phyloP scores from a whole-genome alignment of 306 rosid species.

The Citrullus mucosospermus region DNA sequence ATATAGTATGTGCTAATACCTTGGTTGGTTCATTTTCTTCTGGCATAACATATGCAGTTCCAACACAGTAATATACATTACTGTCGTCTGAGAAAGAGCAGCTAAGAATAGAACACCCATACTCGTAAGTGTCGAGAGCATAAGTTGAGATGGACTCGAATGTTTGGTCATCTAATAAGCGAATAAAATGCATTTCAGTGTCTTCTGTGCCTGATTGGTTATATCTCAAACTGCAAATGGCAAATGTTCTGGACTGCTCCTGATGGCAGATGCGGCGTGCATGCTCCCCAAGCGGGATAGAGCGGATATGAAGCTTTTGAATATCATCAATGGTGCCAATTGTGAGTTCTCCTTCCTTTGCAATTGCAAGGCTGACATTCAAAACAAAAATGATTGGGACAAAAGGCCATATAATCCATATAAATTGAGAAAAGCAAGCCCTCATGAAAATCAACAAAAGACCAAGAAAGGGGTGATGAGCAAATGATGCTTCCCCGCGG shows the following conservation, averaged over 20 bases:
- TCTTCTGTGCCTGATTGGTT: constrained; percentile 73
- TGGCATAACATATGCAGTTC: constrained; percentile 89
- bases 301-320: constrained; percentile 95
- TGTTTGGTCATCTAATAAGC: constrained; percentile 91
- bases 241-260: constrained; percentile 95
- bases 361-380: constrained; percentile 77
- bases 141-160: constrained; percentile 78
- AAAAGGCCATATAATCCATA: neutral
- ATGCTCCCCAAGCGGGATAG: constrained; percentile 91
- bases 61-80: constrained; percentile 87
- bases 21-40: constrained; percentile 96
- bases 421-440: neutral
- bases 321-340: constrained; percentile 98
- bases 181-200: constrained; percentile 75
- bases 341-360: constrained; percentile 96
- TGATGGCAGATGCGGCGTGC: constrained; percentile 93
- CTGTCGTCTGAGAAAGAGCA: constrained; percentile 95
- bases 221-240: constrained; percentile 65
- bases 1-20: constrained; percentile 21
- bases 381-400: neutral
- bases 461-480: too few species aligned
- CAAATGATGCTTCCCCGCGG: too few species aligned
- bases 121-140: constrained; percentile 73
- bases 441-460: neutral
- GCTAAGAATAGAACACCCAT: constrained; percentile 87